Evolutionary conservation across 2,329 filamentous ascomycete genomes (phyloP), one percentile per base, ranked within the genome.

Genomic region (Kalaharituber pfeilii): DNA sequence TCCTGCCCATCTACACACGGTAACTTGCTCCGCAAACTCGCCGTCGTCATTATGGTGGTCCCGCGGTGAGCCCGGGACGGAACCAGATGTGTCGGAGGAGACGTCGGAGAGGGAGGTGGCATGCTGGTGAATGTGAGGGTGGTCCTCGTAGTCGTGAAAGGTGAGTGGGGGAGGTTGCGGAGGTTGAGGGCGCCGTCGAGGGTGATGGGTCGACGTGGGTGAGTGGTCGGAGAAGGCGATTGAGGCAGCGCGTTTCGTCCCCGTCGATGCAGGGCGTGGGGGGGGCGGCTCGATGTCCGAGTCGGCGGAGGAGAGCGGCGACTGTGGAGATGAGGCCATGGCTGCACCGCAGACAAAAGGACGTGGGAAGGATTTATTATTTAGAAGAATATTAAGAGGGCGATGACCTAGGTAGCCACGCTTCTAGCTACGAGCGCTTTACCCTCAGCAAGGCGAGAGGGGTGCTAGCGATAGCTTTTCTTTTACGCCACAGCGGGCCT

Each of bases 31-130:
- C 61, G 82, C 79, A 56, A 79, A 78, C 56, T 85, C 82, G 59
- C 84, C 83, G 61, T 86, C 84, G 57, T 86, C 82, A 36, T 79
- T 71, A 65, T 82, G 66, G 71, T 84, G 69, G 69, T 82, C 74
- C 66, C 75, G 71, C 15, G 80, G 80, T 1, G 81, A 85, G 65
- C 78, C 81, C 25, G 84, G 84, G 50, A 88, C 79, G 55, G 86
- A 87, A 67, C 86, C 86, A 29, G 85, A 88, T 50, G 85, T 93
- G 69, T 98, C 91, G 52, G 85, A 86, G 6, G 87, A 94, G 57
- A 96, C 81, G 53, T 87, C 84, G 51, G 79, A 78, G 5, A 47
- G 42, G n/a, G 42, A 47, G 18, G 42, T 47, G 22, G 42, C 42
- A 22, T 47, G 42, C 22, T 47, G 42, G 42, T 47, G 42, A 22